Evolutionary conservation across 352 stramenopile genomes (phyloP).

Genomic region (Pythium biforme): DNA sequence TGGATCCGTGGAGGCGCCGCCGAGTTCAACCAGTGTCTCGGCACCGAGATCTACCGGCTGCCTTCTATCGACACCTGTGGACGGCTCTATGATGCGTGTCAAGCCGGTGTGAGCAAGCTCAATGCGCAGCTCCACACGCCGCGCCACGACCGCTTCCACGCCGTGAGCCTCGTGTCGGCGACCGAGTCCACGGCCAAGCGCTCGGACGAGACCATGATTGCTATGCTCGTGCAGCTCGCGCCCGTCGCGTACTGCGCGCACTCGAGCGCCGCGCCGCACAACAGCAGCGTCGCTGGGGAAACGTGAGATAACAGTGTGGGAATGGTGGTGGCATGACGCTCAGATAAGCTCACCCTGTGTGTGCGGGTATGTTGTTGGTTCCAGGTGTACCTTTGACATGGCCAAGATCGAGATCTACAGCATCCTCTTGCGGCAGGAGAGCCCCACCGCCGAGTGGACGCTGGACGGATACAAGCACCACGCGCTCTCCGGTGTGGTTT

Average conservation of each 20-base stretch:
- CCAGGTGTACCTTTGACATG: slow-evolving; percentile 65
- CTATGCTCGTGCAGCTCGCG: slow-evolving; percentile 56
- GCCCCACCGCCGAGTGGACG: slow-evolving; percentile 27
- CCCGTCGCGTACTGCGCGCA: slow-evolving; percentile 37
- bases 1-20: neutral
- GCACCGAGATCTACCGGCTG: slow-evolving; percentile 44
- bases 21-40: slow-evolving; percentile 55
- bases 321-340: too few relatives aligned
- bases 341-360: neutral
- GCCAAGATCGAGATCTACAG: slow-evolving; percentile 61
- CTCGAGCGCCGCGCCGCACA: neutral
- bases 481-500: slow-evolving; percentile 38
- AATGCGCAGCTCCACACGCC: slow-evolving; percentile 45
- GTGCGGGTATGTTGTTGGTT: too few relatives aligned
- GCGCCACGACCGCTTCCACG: slow-evolving; percentile 28
- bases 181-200: slow-evolving; percentile 43
- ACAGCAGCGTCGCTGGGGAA: neutral
- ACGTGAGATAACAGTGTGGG: neutral
- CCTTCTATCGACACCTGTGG: slow-evolving; percentile 32
- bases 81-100: slow-evolving; percentile 45
- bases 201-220: slow-evolving; percentile 42
- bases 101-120: slow-evolving; percentile 45
- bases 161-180: slow-evolving; percentile 66
- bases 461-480: slow-evolving; percentile 66
- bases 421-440: slow-evolving; percentile 47